phyloP scores from a whole-genome alignment of 306 rosid genomes.

The Lupinus albus region DNA sequence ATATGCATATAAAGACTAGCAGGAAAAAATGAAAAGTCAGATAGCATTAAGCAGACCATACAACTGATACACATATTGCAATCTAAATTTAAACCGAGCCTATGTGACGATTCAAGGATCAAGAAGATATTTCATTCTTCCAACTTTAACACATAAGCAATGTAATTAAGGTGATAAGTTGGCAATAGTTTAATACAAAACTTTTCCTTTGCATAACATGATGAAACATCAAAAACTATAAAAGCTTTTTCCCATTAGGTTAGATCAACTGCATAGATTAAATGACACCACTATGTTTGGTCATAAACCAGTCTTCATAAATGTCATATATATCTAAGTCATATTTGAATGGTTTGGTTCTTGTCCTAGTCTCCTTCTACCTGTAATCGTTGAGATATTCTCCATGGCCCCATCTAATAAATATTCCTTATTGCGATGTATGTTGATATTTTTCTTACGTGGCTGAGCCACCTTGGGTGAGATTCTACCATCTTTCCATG shows the following conservation, averaged over 20 bases:
- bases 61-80: slow-evolving; percentile 11
- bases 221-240: not conserved
- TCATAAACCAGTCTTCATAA: too few species aligned
- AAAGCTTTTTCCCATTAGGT: not conserved
- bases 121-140: slow-evolving; percentile 3
- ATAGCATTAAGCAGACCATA: not conserved
- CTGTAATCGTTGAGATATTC: not conserved
- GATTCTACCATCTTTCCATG: too few species aligned
- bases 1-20: slow-evolving; percentile 12
- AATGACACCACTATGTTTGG: too few species aligned
- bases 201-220: not conserved
- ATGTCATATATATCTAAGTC: not conserved
- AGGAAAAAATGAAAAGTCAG: not conserved
- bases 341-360: not conserved
- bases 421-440: too few species aligned
- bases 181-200: not conserved
- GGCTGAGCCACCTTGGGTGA: too few species aligned
- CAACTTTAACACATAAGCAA: slow-evolving; percentile 9
- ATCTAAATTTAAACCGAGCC: slow-evolving; percentile 51
- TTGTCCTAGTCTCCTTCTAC: not conserved
- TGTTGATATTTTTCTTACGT: too few species aligned
- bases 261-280: too few species aligned
- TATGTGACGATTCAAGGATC: slow-evolving; percentile 20
- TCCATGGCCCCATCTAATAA: too few species aligned
- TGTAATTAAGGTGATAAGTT: not conserved